Evolutionary conservation across 2,329 filamentous ascomycete species (phyloP).

Genomic region (Xylaria sp.): DNA sequence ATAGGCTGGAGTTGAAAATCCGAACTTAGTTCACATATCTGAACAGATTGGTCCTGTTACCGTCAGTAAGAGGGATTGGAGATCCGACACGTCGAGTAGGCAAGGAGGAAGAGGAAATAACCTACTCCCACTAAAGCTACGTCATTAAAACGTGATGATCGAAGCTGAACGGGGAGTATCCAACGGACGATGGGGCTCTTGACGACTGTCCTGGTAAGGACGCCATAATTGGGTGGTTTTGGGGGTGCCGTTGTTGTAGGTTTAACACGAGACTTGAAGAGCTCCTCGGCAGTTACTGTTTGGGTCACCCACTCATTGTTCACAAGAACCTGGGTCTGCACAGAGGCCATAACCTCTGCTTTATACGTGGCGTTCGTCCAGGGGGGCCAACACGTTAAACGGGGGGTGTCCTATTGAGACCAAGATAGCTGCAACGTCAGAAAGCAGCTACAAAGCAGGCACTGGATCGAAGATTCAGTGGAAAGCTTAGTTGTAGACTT

Average conservation of each 20-base stretch:
- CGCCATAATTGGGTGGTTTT: conserved; percentile 67
- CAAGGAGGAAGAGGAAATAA: conserved; percentile 43
- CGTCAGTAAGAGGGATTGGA: conserved; percentile 15
- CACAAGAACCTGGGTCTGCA: conserved; percentile 65
- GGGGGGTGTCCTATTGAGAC: neutral
- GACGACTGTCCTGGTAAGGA: conserved; percentile 82
- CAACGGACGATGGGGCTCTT: conserved; percentile 79
- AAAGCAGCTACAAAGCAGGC: conserved; percentile 2
- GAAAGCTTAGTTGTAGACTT: neutral
- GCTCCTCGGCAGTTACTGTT: conserved; percentile 56
- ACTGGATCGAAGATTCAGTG: neutral
- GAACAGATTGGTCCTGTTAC: conserved; percentile 76
- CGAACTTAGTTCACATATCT: conserved; percentile 77
- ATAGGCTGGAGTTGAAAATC: conserved; percentile 79
- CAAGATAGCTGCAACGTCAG: neutral
- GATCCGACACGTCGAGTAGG: neutral
- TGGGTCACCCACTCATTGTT: conserved; percentile 68
- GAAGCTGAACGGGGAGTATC: conserved; percentile 82
- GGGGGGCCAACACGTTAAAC: neutral
- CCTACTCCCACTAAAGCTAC: conserved; percentile 85
- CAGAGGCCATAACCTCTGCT: conserved; percentile 53
- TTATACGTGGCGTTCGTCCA: neutral
- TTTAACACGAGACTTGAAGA: conserved; percentile 49
- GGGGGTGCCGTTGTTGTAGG: conserved; percentile 47
- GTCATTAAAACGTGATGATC: conserved; percentile 77